phyloP scores from a whole-genome alignment of 257 asterid species.

The Euphrasia confusa region DNA sequence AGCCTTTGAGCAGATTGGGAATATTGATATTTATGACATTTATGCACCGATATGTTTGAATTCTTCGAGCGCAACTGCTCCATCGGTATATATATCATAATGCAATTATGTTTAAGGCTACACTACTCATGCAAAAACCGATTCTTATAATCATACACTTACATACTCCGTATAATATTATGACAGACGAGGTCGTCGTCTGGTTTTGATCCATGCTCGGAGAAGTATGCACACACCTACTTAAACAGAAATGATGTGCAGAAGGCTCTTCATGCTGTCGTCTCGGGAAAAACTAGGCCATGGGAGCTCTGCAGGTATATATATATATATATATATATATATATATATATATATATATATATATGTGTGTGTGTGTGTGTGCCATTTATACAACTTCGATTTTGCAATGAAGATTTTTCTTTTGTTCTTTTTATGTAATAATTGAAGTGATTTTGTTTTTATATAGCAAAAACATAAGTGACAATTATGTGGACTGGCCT shows the following conservation, averaged over 20 bases:
- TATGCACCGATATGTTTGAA: conserved; percentile 52
- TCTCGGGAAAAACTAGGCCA: conserved; percentile 34
- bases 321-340: neutral
- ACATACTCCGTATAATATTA: neutral
- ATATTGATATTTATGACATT: conserved; percentile 33
- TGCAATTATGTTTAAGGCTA: neutral
- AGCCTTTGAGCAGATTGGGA: conserved; percentile 24
- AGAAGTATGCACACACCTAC: conserved; percentile 29
- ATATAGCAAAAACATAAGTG: conserved; percentile 15
- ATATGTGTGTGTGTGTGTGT: too few species aligned
- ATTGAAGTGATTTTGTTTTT: neutral
- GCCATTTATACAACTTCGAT: neutral
- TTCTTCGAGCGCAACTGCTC: conserved; percentile 23
- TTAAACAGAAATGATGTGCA: conserved; percentile 49
- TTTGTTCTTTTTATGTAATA: neutral
- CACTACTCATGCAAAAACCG: neutral
- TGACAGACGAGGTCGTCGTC: conserved; percentile 21
- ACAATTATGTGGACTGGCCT: conserved; percentile 36
- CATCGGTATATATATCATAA: conserved; percentile 22
- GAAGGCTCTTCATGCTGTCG: conserved; percentile 45
- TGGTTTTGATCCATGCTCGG: conserved; percentile 56
- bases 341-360: too few species aligned
- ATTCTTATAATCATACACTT: neutral
- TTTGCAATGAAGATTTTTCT: too few species aligned
- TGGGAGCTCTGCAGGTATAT: conserved; percentile 54